Base-by-base conservation (phyloP, 352 stramenopile genomes). In the Pythium volutum region DNA sequence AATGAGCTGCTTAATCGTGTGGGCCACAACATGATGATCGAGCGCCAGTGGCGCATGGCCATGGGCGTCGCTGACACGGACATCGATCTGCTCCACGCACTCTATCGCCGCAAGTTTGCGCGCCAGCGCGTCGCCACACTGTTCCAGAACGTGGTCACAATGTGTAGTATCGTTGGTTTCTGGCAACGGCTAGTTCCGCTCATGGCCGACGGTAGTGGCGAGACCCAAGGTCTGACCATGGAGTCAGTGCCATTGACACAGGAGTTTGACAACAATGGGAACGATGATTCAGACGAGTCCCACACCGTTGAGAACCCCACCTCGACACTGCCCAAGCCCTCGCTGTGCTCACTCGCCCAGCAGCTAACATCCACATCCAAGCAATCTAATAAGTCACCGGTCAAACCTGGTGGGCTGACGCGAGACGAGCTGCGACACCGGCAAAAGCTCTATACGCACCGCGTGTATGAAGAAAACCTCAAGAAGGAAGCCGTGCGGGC, bases 41-140 rank as follows among this genome's bases (percentile, higher is more conserved):
- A 87, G 55, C 69, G 70, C 11, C 79, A 89, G 64, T 89, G 79
- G 79, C 75, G 79, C 16, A 74, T 71, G 48, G 77, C 79, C 11
- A 86, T 89, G 75, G 79, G 79, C 27, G 64, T 89, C 33, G 65
- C 70, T 31, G 79, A 86, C 55, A 77, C 69, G 1, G 79, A 86
- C 46, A 87, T 55, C 50, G 70, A 73, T 45, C 43, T 89, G 1
- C 70, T 89, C 36, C 67, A 69, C 26, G 79, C 77, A n/a, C 45
- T 89, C 6, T 89, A 89, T 27, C 73, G 77, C 11, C 83, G 78
- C 43, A 86, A 84, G 46, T 89, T 83, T 56, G 69, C 87, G 23
- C 75, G 75, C 25, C 62, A 62, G 26, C 70, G 74, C 3, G 55
- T 87, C 12, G 68, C 67, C 6, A 38, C 59, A 12, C 12, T 74